phyloP scores from a whole-genome alignment of 2,329 filamentous ascomycete genomes.

The Trichoderma pleuroti region DNA sequence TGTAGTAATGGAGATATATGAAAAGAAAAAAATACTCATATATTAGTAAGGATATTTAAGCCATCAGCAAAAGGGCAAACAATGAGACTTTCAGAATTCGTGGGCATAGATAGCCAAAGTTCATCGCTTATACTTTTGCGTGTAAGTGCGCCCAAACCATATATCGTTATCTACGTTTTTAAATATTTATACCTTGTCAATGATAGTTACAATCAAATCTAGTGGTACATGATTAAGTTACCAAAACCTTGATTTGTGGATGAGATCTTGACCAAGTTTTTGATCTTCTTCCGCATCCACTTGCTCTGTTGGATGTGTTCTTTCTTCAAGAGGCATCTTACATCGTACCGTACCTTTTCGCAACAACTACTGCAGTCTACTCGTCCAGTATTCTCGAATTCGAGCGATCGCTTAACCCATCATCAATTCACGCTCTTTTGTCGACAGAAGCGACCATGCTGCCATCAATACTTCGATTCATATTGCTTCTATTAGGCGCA shows the following conservation, averaged over 20 bases:
- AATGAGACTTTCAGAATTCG: not conserved
- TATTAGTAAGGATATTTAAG: not conserved
- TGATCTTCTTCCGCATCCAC: not conserved
- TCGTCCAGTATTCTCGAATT: not conserved
- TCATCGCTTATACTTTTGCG: not conserved
- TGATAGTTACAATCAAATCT: rapidly evolving
- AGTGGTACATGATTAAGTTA: not conserved
- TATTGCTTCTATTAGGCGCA: not conserved
- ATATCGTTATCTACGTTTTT: not conserved
- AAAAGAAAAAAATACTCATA: not conserved
- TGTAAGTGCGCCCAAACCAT: not conserved
- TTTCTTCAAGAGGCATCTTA: not conserved
- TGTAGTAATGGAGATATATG: too few species aligned
- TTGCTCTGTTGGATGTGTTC: not conserved
- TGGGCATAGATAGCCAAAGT: not conserved
- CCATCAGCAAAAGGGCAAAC: not conserved
- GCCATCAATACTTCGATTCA: not conserved
- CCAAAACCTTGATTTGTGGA: not conserved
- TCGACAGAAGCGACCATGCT: not conserved
- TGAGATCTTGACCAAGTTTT: not conserved
- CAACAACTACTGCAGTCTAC: not conserved
- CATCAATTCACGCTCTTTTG: rapidly evolving
- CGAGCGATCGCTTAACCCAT: not conserved
- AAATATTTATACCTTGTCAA: not conserved
- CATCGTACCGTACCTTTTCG: not conserved